phyloP scores from a whole-genome alignment of 116 monocot species.

The Posidonia oceanica region DNA sequence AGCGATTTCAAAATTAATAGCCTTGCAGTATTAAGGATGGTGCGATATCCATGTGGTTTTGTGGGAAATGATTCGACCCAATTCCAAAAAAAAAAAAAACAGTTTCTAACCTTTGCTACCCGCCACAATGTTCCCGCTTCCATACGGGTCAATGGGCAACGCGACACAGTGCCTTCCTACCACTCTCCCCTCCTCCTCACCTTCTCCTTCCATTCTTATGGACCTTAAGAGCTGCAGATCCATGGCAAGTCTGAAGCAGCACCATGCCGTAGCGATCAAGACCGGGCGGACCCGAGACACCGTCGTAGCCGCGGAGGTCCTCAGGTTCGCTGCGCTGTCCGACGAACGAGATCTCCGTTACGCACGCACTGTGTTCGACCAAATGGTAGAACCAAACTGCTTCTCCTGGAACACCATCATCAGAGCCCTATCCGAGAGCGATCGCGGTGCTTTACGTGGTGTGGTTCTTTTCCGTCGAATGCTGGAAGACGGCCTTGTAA shows the following conservation, averaged over 20 bases:
- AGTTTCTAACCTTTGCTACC: too few species aligned
- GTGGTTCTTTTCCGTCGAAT: constrained; percentile 27
- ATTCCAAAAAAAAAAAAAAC: too few species aligned
- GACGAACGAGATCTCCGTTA: constrained; percentile 26
- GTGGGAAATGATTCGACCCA: too few species aligned
- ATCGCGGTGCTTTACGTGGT: constrained; percentile 17
- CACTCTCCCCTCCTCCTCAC: not conserved
- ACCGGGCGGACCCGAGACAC: constrained; percentile 41
- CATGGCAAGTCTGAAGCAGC: constrained; percentile 21
- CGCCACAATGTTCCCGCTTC: too few species aligned
- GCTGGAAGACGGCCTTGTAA: constrained; percentile 7
- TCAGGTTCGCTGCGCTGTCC: constrained; percentile 25
- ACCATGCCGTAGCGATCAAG: constrained; percentile 65
- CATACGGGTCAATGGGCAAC: not conserved
- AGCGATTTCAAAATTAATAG: too few species aligned
- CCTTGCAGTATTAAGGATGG: too few species aligned
- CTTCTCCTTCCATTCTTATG: not conserved
- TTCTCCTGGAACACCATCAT: constrained; percentile 81
- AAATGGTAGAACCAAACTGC: constrained; percentile 52
- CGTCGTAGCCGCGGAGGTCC: constrained; percentile 50
- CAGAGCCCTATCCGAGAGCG: constrained; percentile 49
- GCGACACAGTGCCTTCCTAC: not conserved
- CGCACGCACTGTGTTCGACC: constrained; percentile 38
- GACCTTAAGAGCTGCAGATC: constrained; percentile 20
- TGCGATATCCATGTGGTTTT: too few species aligned